Evolutionary conservation across 2,329 filamentous ascomycete genomes (phyloP), one percentile per base, ranked within the genome.

Genomic region (Arthrinium puccinioides): DNA sequence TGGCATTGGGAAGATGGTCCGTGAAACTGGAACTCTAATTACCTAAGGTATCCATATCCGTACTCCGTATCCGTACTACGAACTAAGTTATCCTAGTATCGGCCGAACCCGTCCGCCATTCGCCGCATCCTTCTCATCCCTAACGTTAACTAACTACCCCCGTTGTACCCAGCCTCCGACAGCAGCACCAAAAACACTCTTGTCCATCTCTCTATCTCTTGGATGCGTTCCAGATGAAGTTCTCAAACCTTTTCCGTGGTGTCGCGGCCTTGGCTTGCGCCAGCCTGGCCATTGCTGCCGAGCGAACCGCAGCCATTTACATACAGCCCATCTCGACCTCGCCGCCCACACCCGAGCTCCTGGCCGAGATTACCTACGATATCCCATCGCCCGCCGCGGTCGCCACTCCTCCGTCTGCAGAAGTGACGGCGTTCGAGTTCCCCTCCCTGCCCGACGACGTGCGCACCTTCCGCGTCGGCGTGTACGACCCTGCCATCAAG

Each of bases 291-390:
- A 49, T 47, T 25, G 62, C 64, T 41, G 48, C 43, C 32, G 53
- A 56, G 28, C 65, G 64, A 42, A 71, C 64, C 21, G 68, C 67
- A 21, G 57, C 72, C 40, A 60, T 79, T 58, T 74, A 70, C 62
- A 61, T 77, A 47, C 72, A 79, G 44, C 66, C 72, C 36, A 54
- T 79, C 43, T 48, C 57, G 20, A 42, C 54, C 36, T 38, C 55
- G 16, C 44, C 56, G 29, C 41, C 57, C 23, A 41, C 54, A 6
- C 60, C 69, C 37, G 53, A 51, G 31, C 59, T 60, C n/a, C 70
- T 82, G 40, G 76, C 75, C 45, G 69, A 75, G 44, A 59, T 82
- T 41, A 59, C 66, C 41, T 80, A 75, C 64, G 68, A 78, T 52
- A 52, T 62, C n/a, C 53, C 63, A 4, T 54, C 62, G 26, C 55